These are phyloP conservation scores for Bretschneidera sinensis DNA, from an alignment of 345 rosid species.

Conservation along the genomic window DNA sequence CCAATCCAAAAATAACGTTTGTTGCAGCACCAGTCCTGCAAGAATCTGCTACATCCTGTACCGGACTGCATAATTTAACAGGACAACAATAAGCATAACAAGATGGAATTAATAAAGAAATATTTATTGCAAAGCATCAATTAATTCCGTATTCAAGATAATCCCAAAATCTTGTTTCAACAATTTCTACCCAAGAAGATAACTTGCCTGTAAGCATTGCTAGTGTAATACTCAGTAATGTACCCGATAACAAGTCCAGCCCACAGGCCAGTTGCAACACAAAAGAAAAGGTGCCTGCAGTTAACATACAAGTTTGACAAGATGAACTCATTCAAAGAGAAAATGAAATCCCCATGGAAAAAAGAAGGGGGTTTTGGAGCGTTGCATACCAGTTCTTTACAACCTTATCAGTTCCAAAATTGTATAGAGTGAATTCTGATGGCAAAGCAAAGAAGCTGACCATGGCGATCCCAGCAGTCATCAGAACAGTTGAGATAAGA, in stretches of 20 bases:
- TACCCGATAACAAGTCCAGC: conserved; percentile 67
- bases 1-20: conserved; percentile 65
- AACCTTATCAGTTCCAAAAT: conserved; percentile 50
- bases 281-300: conserved; percentile 62
- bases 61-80: conserved; percentile 41
- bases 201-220: conserved; percentile 59
- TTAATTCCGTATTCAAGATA: too few relatives aligned
- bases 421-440: conserved; percentile 52
- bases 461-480: conserved; percentile 57
- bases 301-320: conserved; percentile 6
- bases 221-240: conserved; percentile 57
- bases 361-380: not conserved
- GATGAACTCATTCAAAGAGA: not conserved
- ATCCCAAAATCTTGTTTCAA: too few relatives aligned
- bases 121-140: too few relatives aligned
- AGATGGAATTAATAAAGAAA: too few relatives aligned
- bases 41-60: conserved; percentile 97
- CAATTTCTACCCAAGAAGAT: not conserved
- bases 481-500: conserved; percentile 56
- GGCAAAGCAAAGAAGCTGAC: conserved; percentile 52
- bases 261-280: conserved; percentile 61
- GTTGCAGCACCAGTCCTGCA: conserved; percentile 91
- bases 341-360: not conserved
- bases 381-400: conserved; percentile 55
- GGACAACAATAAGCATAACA: not conserved